phyloP scores from a whole-genome alignment of 2,329 filamentous ascomycete species.

The Neurospora sp. region DNA sequence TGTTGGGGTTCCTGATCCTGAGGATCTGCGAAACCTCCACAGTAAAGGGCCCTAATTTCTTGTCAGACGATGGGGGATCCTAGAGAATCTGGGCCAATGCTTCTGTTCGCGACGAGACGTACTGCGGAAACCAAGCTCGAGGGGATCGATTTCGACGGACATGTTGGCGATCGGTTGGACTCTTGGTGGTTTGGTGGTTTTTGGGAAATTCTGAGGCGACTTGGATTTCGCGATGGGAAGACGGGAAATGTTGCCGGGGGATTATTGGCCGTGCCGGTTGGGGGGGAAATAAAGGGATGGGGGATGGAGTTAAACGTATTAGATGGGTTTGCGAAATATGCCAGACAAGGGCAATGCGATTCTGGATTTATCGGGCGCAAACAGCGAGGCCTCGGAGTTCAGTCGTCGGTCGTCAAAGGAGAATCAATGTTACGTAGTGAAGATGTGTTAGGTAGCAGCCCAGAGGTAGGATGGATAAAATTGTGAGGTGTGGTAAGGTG shows the following conservation, averaged over 20 bases:
- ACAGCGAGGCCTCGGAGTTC: background rate
- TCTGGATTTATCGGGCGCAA: background rate
- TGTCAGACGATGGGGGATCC: slow-evolving; percentile 7
- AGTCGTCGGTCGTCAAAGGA: background rate
- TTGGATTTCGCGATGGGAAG: background rate
- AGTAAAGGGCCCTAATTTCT: slow-evolving; percentile 50
- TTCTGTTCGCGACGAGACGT: slow-evolving; percentile 28
- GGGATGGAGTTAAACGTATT: background rate
- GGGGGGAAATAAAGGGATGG: background rate
- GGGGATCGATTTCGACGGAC: slow-evolving; percentile 89
- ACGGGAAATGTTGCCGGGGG: background rate
- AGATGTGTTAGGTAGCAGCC: background rate
- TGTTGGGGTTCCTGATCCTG: slow-evolving; percentile 54
- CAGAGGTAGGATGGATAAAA: background rate
- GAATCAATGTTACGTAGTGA: background rate
- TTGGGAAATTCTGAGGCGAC: background rate
- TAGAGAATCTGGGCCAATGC: slow-evolving; percentile 1
- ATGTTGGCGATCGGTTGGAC: slow-evolving; percentile 36
- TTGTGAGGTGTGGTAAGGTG: background rate
- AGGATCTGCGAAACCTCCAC: slow-evolving; percentile 55
- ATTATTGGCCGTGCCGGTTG: background rate
- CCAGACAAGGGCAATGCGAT: background rate
- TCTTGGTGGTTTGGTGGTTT: slow-evolving; percentile 2
- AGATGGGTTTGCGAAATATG: background rate
- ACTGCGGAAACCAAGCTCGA: slow-evolving; percentile 92